Percentiles rank a stretch among this genome's conserved stretches.
Conservation (phyloP, 345 rosid species). For the Lagerstroemia speciosa region DNA sequence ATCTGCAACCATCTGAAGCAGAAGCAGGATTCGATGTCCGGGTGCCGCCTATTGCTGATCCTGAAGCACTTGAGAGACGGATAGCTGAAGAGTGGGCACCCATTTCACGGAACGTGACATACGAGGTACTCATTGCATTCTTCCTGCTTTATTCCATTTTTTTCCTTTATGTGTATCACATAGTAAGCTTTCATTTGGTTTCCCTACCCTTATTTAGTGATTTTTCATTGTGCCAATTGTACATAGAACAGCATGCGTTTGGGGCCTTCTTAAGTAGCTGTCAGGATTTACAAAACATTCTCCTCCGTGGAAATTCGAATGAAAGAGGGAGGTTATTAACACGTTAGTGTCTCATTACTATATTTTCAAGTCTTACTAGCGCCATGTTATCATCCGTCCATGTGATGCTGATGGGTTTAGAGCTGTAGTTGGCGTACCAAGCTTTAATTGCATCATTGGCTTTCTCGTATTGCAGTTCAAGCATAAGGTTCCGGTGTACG, state of each 20-base stretch:
- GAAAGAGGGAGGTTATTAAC: too few species aligned
- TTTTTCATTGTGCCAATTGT: not conserved
- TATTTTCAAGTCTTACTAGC: too few species aligned
- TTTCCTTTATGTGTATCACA: not conserved
- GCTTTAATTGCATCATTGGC: not conserved
- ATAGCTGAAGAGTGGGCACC: conserved; percentile 98
- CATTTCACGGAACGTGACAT: conserved; percentile 73
- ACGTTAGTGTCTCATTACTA: too few species aligned
- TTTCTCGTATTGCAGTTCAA: conserved; percentile 59
- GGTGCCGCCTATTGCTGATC: conserved; percentile 63
- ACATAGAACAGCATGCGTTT: too few species aligned
- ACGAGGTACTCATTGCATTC: conserved; percentile 54
- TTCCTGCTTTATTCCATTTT: not conserved
- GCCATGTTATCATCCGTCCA: too few species aligned
- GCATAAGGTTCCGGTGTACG: conserved; percentile 37
- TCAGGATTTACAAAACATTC: too few species aligned
- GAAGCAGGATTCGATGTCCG: conserved; percentile 95
- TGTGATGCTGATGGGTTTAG: too few species aligned
- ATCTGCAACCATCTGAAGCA: conserved; percentile 93
- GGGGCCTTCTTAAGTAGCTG: too few species aligned
- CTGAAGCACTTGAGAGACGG: conserved; percentile 65
- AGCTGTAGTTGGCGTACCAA: not conserved
- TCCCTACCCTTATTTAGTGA: too few species aligned
- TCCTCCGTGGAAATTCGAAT: too few species aligned
- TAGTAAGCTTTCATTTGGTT: not conserved